Percentiles rank a stretch among this genome's conserved stretches.
These are phyloP conservation scores for Cubamyces lactineus DNA, from an alignment of 768 basidiomycete genomes.

Conservation along the genomic window DNA sequence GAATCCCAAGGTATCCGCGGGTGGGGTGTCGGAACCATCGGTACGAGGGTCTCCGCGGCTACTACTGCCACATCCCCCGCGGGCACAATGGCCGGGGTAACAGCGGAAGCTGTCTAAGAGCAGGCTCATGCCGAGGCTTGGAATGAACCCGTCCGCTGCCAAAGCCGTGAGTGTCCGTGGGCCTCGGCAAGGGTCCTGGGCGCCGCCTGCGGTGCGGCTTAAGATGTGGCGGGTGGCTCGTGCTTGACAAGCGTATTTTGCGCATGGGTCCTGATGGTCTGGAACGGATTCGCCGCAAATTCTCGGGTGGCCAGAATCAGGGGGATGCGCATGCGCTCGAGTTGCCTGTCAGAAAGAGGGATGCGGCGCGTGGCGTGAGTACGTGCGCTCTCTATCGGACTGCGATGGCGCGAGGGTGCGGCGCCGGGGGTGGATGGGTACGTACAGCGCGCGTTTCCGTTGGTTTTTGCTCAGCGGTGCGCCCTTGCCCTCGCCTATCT, in stretches of 20 bases:
- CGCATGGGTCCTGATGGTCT: constrained; percentile 78
- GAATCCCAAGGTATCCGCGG: background rate
- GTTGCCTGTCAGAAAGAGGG: constrained; percentile 46
- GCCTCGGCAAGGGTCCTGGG: background rate
- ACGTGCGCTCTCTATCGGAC: constrained; percentile 1
- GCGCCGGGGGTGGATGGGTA: constrained; percentile 37
- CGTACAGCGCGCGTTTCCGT: constrained; percentile 67
- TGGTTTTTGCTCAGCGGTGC: constrained; percentile 62
- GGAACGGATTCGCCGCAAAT: constrained; percentile 71
- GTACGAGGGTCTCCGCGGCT: constrained; percentile 11
- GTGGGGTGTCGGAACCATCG: background rate
- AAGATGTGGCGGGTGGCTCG: constrained; percentile 26
- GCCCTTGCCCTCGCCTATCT: constrained; percentile 70
- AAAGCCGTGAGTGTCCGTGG: background rate
- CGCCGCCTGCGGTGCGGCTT: constrained; percentile 6
- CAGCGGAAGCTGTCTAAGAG: background rate
- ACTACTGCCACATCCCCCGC: background rate
- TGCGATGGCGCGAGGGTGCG: constrained; percentile 8
- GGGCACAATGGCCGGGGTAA: background rate
- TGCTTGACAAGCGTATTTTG: constrained; percentile 75
- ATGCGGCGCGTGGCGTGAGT: constrained; percentile 6
- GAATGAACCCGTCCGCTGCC: background rate
- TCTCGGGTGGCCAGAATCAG: constrained; percentile 67
- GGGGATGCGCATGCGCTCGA: constrained; percentile 71
- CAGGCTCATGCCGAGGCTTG: background rate